phyloP scores from a whole-genome alignment of 257 asterid genomes.

The Gardenia jasminoides region DNA sequence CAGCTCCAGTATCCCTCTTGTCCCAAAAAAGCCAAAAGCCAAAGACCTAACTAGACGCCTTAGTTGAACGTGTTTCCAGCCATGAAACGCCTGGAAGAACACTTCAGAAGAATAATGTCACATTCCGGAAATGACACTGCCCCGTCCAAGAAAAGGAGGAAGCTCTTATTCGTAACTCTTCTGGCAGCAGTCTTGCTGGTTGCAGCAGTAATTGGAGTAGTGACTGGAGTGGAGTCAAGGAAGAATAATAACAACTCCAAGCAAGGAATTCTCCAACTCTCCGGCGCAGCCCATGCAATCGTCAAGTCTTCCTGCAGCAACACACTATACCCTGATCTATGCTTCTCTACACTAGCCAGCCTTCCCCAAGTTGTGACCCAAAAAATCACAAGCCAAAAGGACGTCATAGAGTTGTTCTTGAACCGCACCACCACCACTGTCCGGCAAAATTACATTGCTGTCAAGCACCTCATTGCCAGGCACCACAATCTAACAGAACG shows the following conservation, averaged over 20 bases:
- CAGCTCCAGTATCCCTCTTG: too few relatives aligned
- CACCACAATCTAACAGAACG: slow-evolving; percentile 39
- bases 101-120: slow-evolving; percentile 13
- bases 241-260: neutral
- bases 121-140: slow-evolving; percentile 15
- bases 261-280: neutral
- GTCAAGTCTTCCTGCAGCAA: slow-evolving; percentile 59
- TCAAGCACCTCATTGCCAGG: slow-evolving; percentile 33
- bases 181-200: slow-evolving; percentile 16
- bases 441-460: slow-evolving; percentile 44
- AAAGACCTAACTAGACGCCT: neutral
- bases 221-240: slow-evolving; percentile 7
- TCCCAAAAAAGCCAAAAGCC: neutral
- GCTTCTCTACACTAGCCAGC: slow-evolving; percentile 46
- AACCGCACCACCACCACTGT: slow-evolving; percentile 58
- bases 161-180: slow-evolving; percentile 11
- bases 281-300: slow-evolving; percentile 30
- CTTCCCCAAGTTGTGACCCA: slow-evolving; percentile 15
- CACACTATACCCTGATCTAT: slow-evolving; percentile 63
- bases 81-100: neutral
- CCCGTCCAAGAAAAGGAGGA: slow-evolving; percentile 1
- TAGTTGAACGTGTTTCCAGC: neutral
- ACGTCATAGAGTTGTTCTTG: slow-evolving; percentile 51
- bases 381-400: slow-evolving; percentile 36
- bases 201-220: slow-evolving; percentile 15